Percentiles rank a stretch among this genome's conserved stretches.
Conservation (phyloP, 495 filamentous ascomycete species). For the Cladorrhinum samala region DNA sequence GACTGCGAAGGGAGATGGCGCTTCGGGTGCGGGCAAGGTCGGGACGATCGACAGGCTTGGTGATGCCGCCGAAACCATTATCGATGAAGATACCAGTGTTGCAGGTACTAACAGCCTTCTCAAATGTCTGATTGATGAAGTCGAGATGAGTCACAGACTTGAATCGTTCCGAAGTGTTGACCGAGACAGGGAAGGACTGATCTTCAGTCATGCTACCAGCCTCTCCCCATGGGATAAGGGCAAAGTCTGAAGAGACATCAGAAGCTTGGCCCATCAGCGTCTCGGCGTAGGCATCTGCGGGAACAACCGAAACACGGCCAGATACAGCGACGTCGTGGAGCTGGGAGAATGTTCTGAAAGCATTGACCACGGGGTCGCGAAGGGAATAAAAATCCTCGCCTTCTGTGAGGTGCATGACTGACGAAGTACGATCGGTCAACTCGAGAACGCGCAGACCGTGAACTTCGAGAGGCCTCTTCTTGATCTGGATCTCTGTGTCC, state of each 20-base stretch:
- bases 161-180: constrained; percentile 43
- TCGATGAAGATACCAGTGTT: constrained; percentile 81
- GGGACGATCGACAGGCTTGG: constrained; percentile 27
- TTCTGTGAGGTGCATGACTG: constrained; percentile 90
- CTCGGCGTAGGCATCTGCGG: constrained; percentile 72
- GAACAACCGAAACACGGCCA: constrained; percentile 69
- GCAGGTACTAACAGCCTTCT: constrained; percentile 44
- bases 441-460: constrained; percentile 83
- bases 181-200: constrained; percentile 35
- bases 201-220: constrained; percentile 66
- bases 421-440: constrained; percentile 86
- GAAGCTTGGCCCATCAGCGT: constrained; percentile 61
- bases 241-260: constrained; percentile 66
- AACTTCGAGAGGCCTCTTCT: constrained; percentile 60
- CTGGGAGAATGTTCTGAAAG: constrained; percentile 81
- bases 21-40: constrained; percentile 46
- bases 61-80: constrained; percentile 57
- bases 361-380: constrained; percentile 85
- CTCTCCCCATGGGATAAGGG: constrained; percentile 88
- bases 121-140: constrained; percentile 61
- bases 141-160: constrained; percentile 49
- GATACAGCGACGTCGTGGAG: constrained; percentile 80
- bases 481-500: constrained; percentile 11
- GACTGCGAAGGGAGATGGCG: constrained; percentile 50
- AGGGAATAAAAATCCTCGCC: constrained; percentile 63